Conservation (phyloP, 2,329 filamentous ascomycete species). For the Fusarium sambucinum region DNA sequence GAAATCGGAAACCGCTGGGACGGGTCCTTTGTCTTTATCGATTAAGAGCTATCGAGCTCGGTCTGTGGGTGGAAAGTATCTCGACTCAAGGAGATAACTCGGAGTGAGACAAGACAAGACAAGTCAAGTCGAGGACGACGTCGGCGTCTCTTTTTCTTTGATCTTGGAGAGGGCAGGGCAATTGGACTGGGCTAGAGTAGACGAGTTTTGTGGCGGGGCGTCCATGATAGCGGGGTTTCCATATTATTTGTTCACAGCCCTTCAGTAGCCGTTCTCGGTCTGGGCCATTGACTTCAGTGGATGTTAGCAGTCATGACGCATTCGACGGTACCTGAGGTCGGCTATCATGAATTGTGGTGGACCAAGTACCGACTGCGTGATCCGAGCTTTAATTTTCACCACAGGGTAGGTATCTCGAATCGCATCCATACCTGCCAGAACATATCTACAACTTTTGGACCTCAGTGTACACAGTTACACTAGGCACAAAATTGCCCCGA, state of each 20-base stretch:
- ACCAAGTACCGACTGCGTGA: conserved; percentile 40
- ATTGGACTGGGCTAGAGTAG: not conserved
- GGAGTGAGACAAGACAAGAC: conserved; percentile 22
- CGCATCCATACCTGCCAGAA: not conserved
- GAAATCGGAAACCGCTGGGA: conserved; percentile 9
- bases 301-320: conserved; percentile 39
- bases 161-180: conserved; percentile 33
- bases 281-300: not conserved
- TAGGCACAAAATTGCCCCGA: not conserved
- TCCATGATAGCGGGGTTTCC: conserved; percentile 44
- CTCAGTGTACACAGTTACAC: conserved; percentile 4
- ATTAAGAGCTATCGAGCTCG: conserved; percentile 10
- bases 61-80: not conserved
- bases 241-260: conserved; percentile 14
- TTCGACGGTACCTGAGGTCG: conserved; percentile 31
- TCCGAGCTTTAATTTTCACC: conserved; percentile 39
- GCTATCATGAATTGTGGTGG: conserved; percentile 35
- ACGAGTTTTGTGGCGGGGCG: conserved; percentile 49
- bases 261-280: conserved; percentile 39
- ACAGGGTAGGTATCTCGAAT: conserved; percentile 1
- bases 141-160: conserved; percentile 21
- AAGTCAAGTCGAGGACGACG: conserved; percentile 16
- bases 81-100: conserved; percentile 38
- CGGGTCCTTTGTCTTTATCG: conserved; percentile 18
- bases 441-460: conserved; percentile 1